Evolutionary conservation across 495 filamentous ascomycete species (phyloP).

Genomic region (Aspergillus nidulans): DNA sequence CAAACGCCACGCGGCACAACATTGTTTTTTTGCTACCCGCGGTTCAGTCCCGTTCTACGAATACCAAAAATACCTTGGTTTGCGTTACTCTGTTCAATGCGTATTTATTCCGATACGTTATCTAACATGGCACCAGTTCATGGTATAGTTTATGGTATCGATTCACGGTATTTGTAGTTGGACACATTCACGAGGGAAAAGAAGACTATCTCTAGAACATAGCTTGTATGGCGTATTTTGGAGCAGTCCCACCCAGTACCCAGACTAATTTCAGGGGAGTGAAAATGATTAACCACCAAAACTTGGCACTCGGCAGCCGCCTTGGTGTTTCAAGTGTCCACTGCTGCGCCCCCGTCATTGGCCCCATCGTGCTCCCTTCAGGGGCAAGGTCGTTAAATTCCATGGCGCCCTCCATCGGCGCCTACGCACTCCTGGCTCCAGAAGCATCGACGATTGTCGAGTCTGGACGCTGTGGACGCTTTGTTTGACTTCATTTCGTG

Average conservation of each 20-base stretch:
- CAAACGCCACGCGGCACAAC: not conserved
- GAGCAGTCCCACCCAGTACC: not conserved
- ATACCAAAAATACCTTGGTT: not conserved
- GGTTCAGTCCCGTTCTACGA: not conserved
- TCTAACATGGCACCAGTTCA: too few species aligned
- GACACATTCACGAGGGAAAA: too few species aligned
- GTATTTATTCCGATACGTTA: not conserved
- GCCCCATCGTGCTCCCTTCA: not conserved
- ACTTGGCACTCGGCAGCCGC: constrained; percentile 22
- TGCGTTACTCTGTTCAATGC: not conserved
- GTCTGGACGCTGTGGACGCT: not conserved
- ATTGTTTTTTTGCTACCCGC: not conserved
- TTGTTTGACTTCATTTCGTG: not conserved
- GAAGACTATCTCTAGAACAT: too few species aligned
- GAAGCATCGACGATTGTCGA: not conserved
- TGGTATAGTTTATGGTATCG: too few species aligned
- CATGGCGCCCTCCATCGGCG: not conserved
- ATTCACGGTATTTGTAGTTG: too few species aligned
- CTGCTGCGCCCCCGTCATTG: not conserved
- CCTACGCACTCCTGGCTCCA: not conserved
- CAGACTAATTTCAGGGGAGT: not conserved
- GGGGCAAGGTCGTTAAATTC: not conserved
- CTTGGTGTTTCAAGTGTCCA: constrained; percentile 21
- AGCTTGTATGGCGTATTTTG: too few species aligned
- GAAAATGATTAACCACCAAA: constrained; percentile 21